A percentile compares a stretch with the other conserved stretches of the same genome.
phyloP scores from a whole-genome alignment of 176 grass and related monocot species.

The Leersia perrieri region DNA sequence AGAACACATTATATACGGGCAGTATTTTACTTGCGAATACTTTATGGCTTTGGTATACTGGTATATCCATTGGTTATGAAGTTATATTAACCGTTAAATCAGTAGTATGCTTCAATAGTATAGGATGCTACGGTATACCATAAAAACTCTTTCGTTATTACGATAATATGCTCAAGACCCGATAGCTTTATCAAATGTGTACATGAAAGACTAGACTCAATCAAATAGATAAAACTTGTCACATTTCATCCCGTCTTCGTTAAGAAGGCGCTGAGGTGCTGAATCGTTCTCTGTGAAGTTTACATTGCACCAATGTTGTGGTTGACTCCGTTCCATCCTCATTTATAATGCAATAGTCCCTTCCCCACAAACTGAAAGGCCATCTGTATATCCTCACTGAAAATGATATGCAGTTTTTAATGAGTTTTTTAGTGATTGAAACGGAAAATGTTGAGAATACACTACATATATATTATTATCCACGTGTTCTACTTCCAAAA shows the following conservation, averaged over 20 bases:
- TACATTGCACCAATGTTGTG: not conserved
- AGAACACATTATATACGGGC: too few species aligned
- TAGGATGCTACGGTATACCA: too few species aligned
- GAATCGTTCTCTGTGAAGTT: conserved; percentile 35
- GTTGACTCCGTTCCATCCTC: conserved; percentile 11
- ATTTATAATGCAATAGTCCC: not conserved
- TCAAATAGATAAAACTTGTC: not conserved
- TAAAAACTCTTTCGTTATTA: too few species aligned
- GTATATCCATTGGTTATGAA: too few species aligned
- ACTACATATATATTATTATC: not conserved
- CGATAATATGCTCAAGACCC: not conserved
- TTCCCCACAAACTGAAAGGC: conserved; percentile 32
- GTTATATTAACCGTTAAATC: too few species aligned
- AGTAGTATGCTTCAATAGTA: too few species aligned
- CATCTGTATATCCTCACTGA: not conserved
- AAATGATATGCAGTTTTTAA: not conserved
- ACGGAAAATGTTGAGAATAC: not conserved
- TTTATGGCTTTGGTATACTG: too few species aligned
- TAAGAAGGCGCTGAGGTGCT: conserved; percentile 12
- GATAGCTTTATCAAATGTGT: too few species aligned
- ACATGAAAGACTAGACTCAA: not conserved
- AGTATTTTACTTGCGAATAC: too few species aligned
- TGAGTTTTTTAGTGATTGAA: not conserved
- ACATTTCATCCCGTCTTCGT: not conserved
- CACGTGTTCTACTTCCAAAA: not conserved